Evolutionary conservation across 768 basidiomycete genomes (phyloP).

Genomic region (Trametes villosa): DNA sequence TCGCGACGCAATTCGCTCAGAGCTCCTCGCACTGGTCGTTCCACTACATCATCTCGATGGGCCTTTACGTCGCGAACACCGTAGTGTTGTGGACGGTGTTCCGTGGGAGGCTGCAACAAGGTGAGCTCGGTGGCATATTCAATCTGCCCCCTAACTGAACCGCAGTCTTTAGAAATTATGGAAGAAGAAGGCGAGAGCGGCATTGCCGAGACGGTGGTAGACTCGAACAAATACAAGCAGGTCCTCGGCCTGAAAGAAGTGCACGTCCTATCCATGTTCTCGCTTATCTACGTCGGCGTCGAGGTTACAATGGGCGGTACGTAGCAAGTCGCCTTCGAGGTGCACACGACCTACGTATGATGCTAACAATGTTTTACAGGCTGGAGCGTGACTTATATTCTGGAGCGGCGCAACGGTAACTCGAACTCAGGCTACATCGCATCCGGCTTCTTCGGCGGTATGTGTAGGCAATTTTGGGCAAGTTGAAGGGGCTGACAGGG

Average conservation of each 20-base stretch:
- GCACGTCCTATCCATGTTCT: slow-evolving; percentile 44
- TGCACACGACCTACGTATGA: not conserved
- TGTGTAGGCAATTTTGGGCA: not conserved
- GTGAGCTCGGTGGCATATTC: slow-evolving; percentile 17
- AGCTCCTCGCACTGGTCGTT: slow-evolving; percentile 41
- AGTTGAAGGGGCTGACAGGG: not conserved
- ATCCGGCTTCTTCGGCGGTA: slow-evolving; percentile 46
- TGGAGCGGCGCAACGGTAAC: slow-evolving; percentile 43
- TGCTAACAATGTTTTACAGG: slow-evolving; percentile 29
- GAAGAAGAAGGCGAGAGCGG: slow-evolving; percentile 28
- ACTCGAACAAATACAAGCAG: slow-evolving; percentile 36
- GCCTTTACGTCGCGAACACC: slow-evolving; percentile 27
- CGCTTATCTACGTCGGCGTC: slow-evolving; percentile 47
- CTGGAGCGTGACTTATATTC: slow-evolving; percentile 52
- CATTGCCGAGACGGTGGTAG: slow-evolving; percentile 34
- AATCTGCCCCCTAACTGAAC: not conserved
- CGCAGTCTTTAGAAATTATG: slow-evolving; percentile 31
- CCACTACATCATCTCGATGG: slow-evolving; percentile 47
- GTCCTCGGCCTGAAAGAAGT: slow-evolving; percentile 40
- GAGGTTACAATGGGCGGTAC: slow-evolving; percentile 48
- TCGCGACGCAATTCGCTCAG: slow-evolving; percentile 59
- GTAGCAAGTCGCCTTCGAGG: not conserved
- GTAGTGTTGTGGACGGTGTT: slow-evolving; percentile 30
- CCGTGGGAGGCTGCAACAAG: slow-evolving; percentile 33
- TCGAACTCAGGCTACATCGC: slow-evolving; percentile 46